Percentiles rank a stretch among this genome's conserved stretches.
Evolutionary conservation across 139 green algal species (phyloP).

Genomic region (Gonium pectorale): DNA sequence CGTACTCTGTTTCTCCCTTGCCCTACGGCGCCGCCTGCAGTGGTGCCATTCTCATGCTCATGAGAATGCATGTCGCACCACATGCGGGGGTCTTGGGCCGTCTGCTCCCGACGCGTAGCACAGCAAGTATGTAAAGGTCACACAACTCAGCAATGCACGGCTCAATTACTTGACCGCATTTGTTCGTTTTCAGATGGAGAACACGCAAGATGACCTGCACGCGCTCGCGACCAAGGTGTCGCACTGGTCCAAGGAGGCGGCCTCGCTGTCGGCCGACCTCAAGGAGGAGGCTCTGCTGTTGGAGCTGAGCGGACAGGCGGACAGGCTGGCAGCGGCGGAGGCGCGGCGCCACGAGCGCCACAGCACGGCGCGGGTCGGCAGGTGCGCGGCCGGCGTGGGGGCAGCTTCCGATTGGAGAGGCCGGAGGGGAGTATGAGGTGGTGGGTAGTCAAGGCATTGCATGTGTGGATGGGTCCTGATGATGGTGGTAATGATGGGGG

Average conservation of each 20-base stretch:
- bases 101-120: neutral
- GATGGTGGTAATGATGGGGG: no score
- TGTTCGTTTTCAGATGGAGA: neutral
- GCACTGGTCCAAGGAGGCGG: constrained; percentile 10
- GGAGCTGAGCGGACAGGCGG: constrained; percentile 13
- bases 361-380: constrained; percentile 12
- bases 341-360: neutral
- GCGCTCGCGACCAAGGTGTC: constrained; percentile 3
- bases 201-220: constrained; percentile 24
- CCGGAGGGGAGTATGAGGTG: no score
- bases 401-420: no score
- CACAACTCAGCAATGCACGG: neutral
- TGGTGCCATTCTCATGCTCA: no score
- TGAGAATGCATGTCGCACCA: neutral
- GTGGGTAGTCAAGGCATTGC: no score
- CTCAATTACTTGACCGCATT: neutral
- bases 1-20: no score
- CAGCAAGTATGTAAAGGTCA: neutral
- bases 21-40: no score
- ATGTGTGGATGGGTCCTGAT: no score
- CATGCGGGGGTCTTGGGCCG: neutral
- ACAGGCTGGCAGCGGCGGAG: constrained; percentile 2
- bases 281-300: constrained; percentile 15
- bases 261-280: neutral
- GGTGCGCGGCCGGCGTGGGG: no score